phyloP scores from a whole-genome alignment of 768 basidiomycete genomes.

The Pisolithus tinctorius region DNA sequence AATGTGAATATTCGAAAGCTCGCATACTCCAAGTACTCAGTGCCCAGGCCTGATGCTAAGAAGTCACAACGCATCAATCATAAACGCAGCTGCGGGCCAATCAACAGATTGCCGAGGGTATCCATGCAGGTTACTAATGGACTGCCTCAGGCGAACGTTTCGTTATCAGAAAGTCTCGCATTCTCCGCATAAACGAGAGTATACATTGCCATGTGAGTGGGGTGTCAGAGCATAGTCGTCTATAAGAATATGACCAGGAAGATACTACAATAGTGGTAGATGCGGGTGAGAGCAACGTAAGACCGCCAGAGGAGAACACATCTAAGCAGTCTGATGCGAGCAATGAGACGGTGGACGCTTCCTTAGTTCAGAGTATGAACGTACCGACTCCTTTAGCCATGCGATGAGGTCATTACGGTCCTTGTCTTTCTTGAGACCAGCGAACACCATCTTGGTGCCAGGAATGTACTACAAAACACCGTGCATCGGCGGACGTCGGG shows the following conservation, averaged over 20 bases:
- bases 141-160: no score
- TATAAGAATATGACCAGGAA: constrained; percentile 29
- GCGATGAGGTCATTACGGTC: constrained; percentile 93
- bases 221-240: constrained; percentile 23
- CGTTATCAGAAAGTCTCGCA: no score
- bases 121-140: no score
- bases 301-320: no score
- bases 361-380: not conserved
- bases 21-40: no score
- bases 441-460: constrained; percentile 98
- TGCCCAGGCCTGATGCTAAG: no score
- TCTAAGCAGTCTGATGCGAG: no score
- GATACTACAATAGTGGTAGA: constrained; percentile 20
- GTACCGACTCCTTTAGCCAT: constrained; percentile 53
- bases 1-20: no score
- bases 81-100: no score
- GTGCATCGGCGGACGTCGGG: not conserved
- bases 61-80: no score
- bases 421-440: constrained; percentile 97
- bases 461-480: constrained; percentile 68
- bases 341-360: no score
- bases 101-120: no score
- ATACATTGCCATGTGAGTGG: constrained; percentile 25
- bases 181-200: not conserved
- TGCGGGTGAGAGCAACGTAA: not conserved